These are phyloP conservation scores for Candida krabiensis DNA, from an alignment of 805 yeast species.

Conservation along the genomic window DNA sequence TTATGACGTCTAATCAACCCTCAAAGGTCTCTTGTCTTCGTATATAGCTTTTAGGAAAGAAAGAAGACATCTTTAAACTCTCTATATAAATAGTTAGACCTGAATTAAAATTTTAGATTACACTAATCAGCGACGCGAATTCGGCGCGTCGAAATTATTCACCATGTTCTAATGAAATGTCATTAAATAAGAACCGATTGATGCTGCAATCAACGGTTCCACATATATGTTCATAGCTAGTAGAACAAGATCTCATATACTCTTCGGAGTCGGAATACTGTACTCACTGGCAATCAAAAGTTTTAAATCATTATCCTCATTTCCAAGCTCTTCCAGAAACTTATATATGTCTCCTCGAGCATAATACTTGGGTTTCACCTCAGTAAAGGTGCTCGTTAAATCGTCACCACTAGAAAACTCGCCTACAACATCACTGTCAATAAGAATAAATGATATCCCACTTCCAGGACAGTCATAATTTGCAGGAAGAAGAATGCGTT, in stretches of 20 bases:
- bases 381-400: conserved; percentile 5
- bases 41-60: neutral
- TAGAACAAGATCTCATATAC: too few relatives aligned
- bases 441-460: conserved; percentile 48
- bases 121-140: too few relatives aligned
- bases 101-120: too few relatives aligned
- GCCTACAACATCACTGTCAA: conserved; percentile 44
- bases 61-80: too few relatives aligned
- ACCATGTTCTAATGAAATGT: too few relatives aligned
- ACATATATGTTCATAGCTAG: too few relatives aligned
- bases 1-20: neutral
- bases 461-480: conserved; percentile 64
- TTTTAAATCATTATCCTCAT: conserved; percentile 43
- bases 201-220: too few relatives aligned
- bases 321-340: conserved; percentile 40
- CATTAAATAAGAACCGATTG: too few relatives aligned
- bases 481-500: conserved; percentile 47
- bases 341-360: conserved; percentile 42
- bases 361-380: conserved; percentile 43
- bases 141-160: too few relatives aligned
- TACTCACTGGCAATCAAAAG: too few relatives aligned
- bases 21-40: neutral
- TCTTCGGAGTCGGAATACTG: too few relatives aligned
- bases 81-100: too few relatives aligned
- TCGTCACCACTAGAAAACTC: neutral